Base-by-base conservation (phyloP, 2,329 filamentous ascomycete species). In the Thelonectria blattea region DNA sequence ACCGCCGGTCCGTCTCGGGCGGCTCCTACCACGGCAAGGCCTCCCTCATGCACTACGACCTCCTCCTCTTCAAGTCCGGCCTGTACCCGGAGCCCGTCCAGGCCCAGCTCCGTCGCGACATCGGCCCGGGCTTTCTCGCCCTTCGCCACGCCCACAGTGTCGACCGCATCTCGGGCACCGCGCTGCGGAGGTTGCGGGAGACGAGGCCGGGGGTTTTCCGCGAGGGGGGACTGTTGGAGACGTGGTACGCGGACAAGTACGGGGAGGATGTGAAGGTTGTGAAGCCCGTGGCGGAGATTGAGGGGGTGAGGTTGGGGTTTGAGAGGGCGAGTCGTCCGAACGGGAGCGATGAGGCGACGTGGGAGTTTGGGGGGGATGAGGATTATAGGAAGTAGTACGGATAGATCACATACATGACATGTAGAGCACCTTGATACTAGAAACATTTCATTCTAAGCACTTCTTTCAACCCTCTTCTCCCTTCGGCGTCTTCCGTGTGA, bases 41-140 rank as follows among this genome's bases (percentile, higher is more conserved):
- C 0, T 88, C 86, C 1, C 78, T 91, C 17, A 80, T 87, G 68
- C 88, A 91, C 67, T 91, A 91, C 70, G 87, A 91, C 63, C 79
- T 90, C 1, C 81, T 89, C 2, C 80, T 91, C 20, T 83, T 90
- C 68, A 80, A 83, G 17, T 79, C 86, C 0, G 88, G 88, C 0
- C 73, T 84, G 41, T 85, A 90, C 61, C 77, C 84, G 0, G 75
- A 79, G 0, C 72, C 78, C 0, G 79, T 89, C 2, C 83, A 88
- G 73, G 74, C 79, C 11, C 66, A 79, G 52, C 73, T 90, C 18
- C 80, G 82, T 18, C 74, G 74, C 39, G 74, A 79, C 34, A 80
- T 81, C 60, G 81, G 83, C 1, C 71, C 76, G 0, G 81, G 83
- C 1, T 88, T 89, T 67, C 82, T 87, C 27, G 74, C 78, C 6